These are phyloP conservation scores for Gamarada debralockiae DNA, from an alignment of 495 filamentous ascomycete genomes.

Conservation along the genomic window DNA sequence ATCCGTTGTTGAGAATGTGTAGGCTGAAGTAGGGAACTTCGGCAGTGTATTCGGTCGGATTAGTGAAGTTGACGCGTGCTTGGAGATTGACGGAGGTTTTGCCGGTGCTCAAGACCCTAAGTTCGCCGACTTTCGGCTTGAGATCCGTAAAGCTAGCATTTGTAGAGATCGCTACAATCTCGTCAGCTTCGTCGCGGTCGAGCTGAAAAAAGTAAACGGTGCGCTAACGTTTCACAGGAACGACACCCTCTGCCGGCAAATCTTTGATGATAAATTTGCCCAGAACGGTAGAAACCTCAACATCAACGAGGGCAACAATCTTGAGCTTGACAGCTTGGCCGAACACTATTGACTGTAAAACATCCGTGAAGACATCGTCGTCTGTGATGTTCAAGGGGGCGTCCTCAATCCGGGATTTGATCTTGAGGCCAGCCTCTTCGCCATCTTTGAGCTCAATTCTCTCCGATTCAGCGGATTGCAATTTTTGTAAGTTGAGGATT, in stretches of 20 bases:
- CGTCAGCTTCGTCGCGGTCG: slow-evolving; percentile 26
- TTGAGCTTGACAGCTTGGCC: slow-evolving; percentile 60
- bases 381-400: slow-evolving; percentile 81
- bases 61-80: slow-evolving; percentile 74
- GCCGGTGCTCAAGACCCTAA: slow-evolving; percentile 67
- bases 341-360: slow-evolving; percentile 73
- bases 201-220: slow-evolving; percentile 19
- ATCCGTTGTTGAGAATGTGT: slow-evolving; percentile 67
- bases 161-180: slow-evolving; percentile 27
- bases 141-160: slow-evolving; percentile 37
- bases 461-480: slow-evolving; percentile 83
- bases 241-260: slow-evolving; percentile 79
- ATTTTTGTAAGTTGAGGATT: slow-evolving; percentile 67
- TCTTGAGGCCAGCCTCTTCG: slow-evolving; percentile 52
- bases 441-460: slow-evolving; percentile 48
- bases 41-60: slow-evolving; percentile 83
- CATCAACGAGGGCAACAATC: slow-evolving; percentile 79
- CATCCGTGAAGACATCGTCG: slow-evolving; percentile 64
- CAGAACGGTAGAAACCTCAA: slow-evolving; percentile 71
- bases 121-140: slow-evolving; percentile 54
- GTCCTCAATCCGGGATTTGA: slow-evolving; percentile 69
- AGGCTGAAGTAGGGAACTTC: slow-evolving; percentile 74
- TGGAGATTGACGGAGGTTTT: slow-evolving; percentile 62
- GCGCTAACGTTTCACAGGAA: slow-evolving; percentile 78
- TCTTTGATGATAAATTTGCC: slow-evolving; percentile 73